These are phyloP conservation scores for Alternaria sp. DNA, from an alignment of 2,329 filamentous ascomycete genomes.

Conservation along the genomic window DNA sequence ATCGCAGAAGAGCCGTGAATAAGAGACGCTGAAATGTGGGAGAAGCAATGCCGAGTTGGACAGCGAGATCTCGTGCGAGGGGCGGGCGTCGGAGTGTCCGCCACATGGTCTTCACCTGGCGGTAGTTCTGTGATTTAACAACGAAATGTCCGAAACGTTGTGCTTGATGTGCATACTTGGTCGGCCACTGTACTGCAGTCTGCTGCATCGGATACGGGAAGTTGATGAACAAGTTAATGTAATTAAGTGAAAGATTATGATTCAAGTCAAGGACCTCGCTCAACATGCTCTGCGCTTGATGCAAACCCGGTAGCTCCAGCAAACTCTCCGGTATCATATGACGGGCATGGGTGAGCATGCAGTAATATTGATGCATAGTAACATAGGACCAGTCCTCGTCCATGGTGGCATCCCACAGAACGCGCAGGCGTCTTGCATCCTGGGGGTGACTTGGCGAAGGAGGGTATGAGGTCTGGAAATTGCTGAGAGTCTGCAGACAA, in stretches of 20 bases:
- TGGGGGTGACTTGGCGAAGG: background rate
- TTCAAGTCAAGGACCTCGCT: conserved; percentile 59
- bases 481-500: conserved; percentile 16
- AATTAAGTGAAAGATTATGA: conserved; percentile 47
- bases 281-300: conserved; percentile 49
- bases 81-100: conserved; percentile 58
- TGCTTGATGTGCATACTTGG: conserved; percentile 46
- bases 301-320: conserved; percentile 43
- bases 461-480: conserved; percentile 9
- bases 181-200: conserved; percentile 35
- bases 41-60: conserved; percentile 61
- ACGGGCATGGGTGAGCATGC: conserved; percentile 41
- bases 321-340: conserved; percentile 50
- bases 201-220: conserved; percentile 56
- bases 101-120: conserved; percentile 26
- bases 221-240: conserved; percentile 57
- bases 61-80: conserved; percentile 64
- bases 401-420: conserved; percentile 48
- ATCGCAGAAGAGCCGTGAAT: conserved; percentile 61
- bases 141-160: conserved; percentile 52
- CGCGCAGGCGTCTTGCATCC: conserved; percentile 30
- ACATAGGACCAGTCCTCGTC: conserved; percentile 41
- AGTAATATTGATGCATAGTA: conserved; percentile 44
- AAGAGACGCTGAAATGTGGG: conserved; percentile 62
- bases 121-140: conserved; percentile 44